phyloP scores from a whole-genome alignment of 1,284 basidiomycete genomes.

The Irpex sp. region DNA sequence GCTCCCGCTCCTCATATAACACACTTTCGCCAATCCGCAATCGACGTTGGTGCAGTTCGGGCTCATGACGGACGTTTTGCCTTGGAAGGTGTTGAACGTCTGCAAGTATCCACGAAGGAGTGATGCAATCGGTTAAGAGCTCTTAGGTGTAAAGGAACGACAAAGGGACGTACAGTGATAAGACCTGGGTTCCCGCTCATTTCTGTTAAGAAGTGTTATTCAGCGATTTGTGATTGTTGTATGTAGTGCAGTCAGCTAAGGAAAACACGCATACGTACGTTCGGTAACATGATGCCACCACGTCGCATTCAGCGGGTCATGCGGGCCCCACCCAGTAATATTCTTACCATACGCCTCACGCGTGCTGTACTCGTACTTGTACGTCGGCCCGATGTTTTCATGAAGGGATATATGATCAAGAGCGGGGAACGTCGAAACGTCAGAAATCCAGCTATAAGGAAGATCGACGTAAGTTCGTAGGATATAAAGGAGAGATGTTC shows the following conservation, averaged over 20 bases:
- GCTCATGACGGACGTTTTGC: conserved; percentile 59
- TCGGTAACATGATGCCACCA: conserved; percentile 85
- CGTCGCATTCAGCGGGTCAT: conserved; percentile 77
- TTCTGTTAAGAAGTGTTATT: conserved; percentile 30
- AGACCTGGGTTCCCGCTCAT: conserved; percentile 62
- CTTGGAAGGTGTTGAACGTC: conserved; percentile 70
- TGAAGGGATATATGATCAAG: conserved; percentile 47
- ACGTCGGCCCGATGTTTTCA: conserved; percentile 56
- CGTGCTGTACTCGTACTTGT: conserved; percentile 68
- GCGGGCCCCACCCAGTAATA: conserved; percentile 58
- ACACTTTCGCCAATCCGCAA: conserved; percentile 69
- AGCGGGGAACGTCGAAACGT: conserved; percentile 53
- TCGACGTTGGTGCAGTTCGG: conserved; percentile 52
- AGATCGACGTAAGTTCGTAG: no score
- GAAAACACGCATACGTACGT: conserved; percentile 35
- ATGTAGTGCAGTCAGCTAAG: no score
- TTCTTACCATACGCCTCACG: conserved; percentile 63
- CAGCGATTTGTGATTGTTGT: no score
- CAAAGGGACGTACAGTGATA: conserved; percentile 44
- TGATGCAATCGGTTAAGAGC: background rate
- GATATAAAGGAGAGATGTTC: no score
- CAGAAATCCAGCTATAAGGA: conserved; percentile 50
- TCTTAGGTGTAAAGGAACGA: background rate
- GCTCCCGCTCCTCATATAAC: conserved; percentile 77
- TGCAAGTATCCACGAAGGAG: conserved; percentile 23